Percentiles rank a stretch among this genome's conserved stretches.
phyloP scores from a whole-genome alignment of 306 rosid species.

The Morella rubra region DNA sequence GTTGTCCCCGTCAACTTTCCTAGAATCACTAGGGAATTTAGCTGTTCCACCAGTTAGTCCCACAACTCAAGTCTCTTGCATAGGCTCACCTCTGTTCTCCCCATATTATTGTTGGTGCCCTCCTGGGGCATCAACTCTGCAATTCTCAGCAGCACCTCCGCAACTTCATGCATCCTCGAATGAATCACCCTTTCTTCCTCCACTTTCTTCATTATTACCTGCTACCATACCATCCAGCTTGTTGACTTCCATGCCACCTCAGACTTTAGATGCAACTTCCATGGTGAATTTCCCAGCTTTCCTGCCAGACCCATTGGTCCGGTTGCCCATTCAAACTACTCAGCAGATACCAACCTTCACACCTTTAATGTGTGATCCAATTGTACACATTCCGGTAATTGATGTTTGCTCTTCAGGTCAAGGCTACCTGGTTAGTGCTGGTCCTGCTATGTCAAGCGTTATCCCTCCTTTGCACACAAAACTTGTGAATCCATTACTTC shows the following conservation, averaged over 20 bases:
- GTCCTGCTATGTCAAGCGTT: slow-evolving; percentile 70
- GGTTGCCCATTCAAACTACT: slow-evolving; percentile 62
- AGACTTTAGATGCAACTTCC: slow-evolving; percentile 44
- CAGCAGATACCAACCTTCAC: slow-evolving; percentile 90
- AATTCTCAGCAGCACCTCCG: slow-evolving; percentile 46
- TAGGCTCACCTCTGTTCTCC: slow-evolving; percentile 64
- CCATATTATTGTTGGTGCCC: slow-evolving; percentile 98
- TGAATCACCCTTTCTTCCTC: slow-evolving; percentile 47
- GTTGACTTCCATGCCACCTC: slow-evolving; percentile 57
- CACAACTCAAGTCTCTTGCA: slow-evolving; percentile 45
- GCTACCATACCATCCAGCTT: slow-evolving; percentile 49
- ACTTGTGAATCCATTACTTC: slow-evolving; percentile 63
- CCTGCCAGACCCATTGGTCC: slow-evolving; percentile 69
- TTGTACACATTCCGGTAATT: slow-evolving; percentile 88
- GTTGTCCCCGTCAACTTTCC: slow-evolving; percentile 47
- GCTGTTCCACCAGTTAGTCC: slow-evolving; percentile 43
- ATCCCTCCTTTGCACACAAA: slow-evolving; percentile 75
- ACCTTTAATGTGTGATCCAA: slow-evolving; percentile 89
- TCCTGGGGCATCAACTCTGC: slow-evolving; percentile 50
- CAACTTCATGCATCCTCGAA: slow-evolving; percentile 35
- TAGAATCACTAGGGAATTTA: slow-evolving; percentile 61
- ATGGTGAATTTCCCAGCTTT: slow-evolving; percentile 72
- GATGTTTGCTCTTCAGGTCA: slow-evolving; percentile 91
- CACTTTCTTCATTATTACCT: slow-evolving; percentile 69
- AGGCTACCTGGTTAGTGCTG: slow-evolving; percentile 90